Evolutionary conservation across 345 rosid genomes (phyloP).

Genomic region (Citrus sinensis): DNA sequence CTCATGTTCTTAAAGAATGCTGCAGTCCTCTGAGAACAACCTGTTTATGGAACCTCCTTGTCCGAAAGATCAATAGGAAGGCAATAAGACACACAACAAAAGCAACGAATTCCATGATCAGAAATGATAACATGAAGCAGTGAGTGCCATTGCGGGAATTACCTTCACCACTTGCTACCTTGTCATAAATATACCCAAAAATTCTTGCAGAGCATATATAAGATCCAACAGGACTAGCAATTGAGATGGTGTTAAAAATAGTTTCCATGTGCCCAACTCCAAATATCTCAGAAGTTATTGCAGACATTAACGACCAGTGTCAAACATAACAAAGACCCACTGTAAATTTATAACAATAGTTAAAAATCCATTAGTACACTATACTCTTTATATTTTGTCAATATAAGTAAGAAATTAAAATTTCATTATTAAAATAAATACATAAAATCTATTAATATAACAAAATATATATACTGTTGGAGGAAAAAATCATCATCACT

Average conservation of each 20-base stretch:
- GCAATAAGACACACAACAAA: slow-evolving; percentile 59
- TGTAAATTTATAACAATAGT: too few species aligned
- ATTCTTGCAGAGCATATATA: slow-evolving; percentile 72
- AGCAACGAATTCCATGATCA: slow-evolving; percentile 70
- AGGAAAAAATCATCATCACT: too few species aligned
- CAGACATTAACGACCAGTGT: slow-evolving; percentile 84
- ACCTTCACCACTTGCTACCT: slow-evolving; percentile 40
- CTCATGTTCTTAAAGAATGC: too few species aligned
- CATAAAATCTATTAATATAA: too few species aligned
- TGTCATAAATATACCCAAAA: slow-evolving; percentile 70
- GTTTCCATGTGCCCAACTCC: slow-evolving; percentile 84
- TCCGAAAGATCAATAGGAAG: slow-evolving; percentile 45
- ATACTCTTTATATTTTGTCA: too few species aligned
- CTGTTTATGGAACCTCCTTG: slow-evolving; percentile 51
- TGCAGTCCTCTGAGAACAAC: slow-evolving; percentile 19
- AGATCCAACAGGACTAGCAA: slow-evolving; percentile 83
- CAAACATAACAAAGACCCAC: slow-evolving; percentile 80
- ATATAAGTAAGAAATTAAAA: too few species aligned
- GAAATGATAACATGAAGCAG: slow-evolving; percentile 74
- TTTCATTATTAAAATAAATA: too few species aligned
- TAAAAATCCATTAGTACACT: too few species aligned
- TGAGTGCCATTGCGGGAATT: slow-evolving; percentile 53
- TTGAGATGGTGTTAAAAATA: slow-evolving; percentile 73
- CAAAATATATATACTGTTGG: too few species aligned
- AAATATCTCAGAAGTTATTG: slow-evolving; percentile 71